Evolutionary conservation across 2,329 filamentous ascomycete species (phyloP), one percentile per base, ranked within the genome.

Genomic region (Lasiodiplodia gonubiensis): DNA sequence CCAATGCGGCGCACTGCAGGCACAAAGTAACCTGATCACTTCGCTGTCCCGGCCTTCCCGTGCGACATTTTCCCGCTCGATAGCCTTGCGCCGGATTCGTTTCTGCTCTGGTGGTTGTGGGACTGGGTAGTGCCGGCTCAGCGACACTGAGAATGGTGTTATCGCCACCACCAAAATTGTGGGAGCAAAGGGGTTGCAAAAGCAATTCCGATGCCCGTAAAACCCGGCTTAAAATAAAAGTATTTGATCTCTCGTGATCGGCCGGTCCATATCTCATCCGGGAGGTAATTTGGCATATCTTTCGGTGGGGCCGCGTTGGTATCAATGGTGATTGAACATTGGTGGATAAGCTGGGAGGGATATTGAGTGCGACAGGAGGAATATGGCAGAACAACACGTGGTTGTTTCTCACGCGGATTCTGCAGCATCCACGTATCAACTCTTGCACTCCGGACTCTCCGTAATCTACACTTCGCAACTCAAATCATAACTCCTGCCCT

Each of bases 241-340:
- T 57, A 16, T 23, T 23, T n/a, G 10, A 7, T 39, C n/a, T 46
- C 21, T 16, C 35, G 55, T 46, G 55, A 30, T 59, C 23, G 21
- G 33, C 10, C 46, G 37, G 55, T 16, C 54, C 14, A 59, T n/a
- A 7, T 27, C 37, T 46, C 46, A 18, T 46, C 33, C n/a, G 11
- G 23, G 14, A 8, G 25, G 11, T n/a, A 16, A 4, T 27, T 46
- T 42, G 37, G 35, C 18, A 30, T 16, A 23, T 23, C 37, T 7
- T 25, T 6, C 21, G 16, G 55, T 30, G 21, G 42, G 55, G 55
- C 55, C 55, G 25, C 55, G 55, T 59, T 37, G 46, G 55, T 23
- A 16, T 39, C 16, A 18, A 14, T n/a, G 37, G 5, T n/a, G 33
- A 10, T 25, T 10, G 23, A 27, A 37, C 21, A 59, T 46, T 42